Evolutionary conservation across 257 asterid species (phyloP).

Genomic region (Ajuga chamaepitys): DNA sequence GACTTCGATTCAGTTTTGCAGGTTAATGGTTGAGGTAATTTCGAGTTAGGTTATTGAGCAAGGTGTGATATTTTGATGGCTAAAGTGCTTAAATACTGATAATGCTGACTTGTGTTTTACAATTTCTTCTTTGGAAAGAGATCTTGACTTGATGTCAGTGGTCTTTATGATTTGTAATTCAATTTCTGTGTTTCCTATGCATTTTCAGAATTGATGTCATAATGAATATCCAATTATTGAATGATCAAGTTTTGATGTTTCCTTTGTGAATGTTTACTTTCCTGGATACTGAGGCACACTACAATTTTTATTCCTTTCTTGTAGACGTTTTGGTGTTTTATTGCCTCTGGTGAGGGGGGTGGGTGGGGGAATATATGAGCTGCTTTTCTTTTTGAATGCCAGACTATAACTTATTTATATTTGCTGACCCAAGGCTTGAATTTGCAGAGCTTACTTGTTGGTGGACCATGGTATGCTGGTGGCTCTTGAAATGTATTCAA

Average conservation of each 20-base stretch:
- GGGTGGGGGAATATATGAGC: background rate
- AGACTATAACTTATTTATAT: background rate
- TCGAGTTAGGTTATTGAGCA: background rate
- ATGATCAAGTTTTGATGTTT: slow-evolving; percentile 4
- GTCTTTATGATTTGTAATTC: slow-evolving; percentile 5
- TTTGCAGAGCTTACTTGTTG: slow-evolving; percentile 16
- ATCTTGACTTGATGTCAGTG: slow-evolving; percentile 8
- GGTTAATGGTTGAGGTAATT: slow-evolving; percentile 12
- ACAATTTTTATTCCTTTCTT: background rate
- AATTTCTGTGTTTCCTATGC: background rate
- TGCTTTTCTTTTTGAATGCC: background rate
- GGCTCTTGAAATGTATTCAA: slow-evolving; percentile 14
- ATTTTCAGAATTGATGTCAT: slow-evolving; percentile 9
- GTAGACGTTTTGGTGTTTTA: background rate
- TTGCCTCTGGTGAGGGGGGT: background rate
- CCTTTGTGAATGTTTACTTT: background rate
- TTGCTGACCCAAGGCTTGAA: slow-evolving; percentile 14
- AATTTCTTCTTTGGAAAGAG: slow-evolving; percentile 1
- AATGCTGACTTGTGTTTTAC: slow-evolving; percentile 1
- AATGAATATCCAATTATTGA: slow-evolving; percentile 16
- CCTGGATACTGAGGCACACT: background rate
- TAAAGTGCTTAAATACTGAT: slow-evolving; percentile 9
- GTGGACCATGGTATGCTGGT: slow-evolving; percentile 10
- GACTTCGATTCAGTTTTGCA: slow-evolving; percentile 3
- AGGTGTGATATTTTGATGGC: slow-evolving; percentile 12